Conservation (phyloP, 2,329 filamentous ascomycete genomes). For the Colletotrichum lupini region DNA sequence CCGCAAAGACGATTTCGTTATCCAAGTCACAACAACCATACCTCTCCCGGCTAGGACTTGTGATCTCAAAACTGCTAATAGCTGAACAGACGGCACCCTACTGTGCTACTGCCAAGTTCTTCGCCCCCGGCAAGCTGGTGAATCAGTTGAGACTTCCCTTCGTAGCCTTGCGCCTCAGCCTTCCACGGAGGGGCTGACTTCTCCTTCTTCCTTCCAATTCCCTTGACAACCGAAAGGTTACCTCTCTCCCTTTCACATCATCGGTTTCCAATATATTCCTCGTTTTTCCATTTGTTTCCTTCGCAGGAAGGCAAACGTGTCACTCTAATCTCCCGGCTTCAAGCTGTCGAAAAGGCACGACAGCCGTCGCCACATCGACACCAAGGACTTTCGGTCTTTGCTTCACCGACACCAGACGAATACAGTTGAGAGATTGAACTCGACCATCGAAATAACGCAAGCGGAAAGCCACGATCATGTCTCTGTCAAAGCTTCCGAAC, state of each 20-base stretch:
- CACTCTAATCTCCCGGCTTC: background rate
- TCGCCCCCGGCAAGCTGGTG: too few species aligned
- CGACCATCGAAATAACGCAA: background rate
- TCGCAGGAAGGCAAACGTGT: background rate
- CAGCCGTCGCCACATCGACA: background rate
- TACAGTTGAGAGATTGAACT: background rate
- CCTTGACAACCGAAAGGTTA: background rate
- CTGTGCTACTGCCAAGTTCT: too few species aligned
- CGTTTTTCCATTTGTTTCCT: background rate
- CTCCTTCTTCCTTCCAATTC: too few species aligned
- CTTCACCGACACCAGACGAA: background rate
- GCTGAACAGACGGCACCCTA: too few species aligned
- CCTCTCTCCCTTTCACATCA: background rate
- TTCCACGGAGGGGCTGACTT: too few species aligned
- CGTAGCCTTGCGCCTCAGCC: too few species aligned
- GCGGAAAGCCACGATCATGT: background rate
- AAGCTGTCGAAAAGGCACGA: background rate
- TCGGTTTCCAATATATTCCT: background rate
- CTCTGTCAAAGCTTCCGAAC: background rate
- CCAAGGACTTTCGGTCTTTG: background rate
- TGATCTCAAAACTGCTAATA: too few species aligned
- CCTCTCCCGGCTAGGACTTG: too few species aligned
- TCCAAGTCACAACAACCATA: too few species aligned
- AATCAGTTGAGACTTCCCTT: too few species aligned
- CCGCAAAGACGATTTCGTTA: too few species aligned